Evolutionary conservation across 768 basidiomycete genomes (phyloP).

Genomic region (Lactarius akahatsu): DNA sequence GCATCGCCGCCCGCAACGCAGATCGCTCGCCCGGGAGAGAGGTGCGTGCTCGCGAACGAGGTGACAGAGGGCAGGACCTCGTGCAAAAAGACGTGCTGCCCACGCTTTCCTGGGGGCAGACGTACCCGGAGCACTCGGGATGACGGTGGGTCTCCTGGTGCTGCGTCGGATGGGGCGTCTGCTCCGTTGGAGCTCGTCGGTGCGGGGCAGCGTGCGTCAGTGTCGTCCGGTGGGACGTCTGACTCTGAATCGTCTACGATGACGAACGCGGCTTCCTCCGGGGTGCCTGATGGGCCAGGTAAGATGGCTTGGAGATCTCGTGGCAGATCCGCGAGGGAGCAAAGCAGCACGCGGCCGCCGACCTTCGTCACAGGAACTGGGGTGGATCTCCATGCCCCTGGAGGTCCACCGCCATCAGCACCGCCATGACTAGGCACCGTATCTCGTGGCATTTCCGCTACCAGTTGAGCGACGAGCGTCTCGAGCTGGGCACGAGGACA

Average conservation of each 20-base stretch:
- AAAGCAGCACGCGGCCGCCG: constrained; percentile 45
- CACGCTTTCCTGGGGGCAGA: constrained; percentile 50
- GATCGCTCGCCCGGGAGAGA: constrained; percentile 43
- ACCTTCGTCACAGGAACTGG: constrained; percentile 40
- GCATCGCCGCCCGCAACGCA: constrained; percentile 61
- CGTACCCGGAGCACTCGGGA: constrained; percentile 32
- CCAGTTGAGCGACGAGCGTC: constrained; percentile 39
- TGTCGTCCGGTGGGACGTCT: neutral
- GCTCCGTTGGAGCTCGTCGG: neutral
- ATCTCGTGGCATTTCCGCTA: constrained; percentile 15
- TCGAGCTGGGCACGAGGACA: constrained; percentile 51
- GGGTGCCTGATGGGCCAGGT: constrained; percentile 1
- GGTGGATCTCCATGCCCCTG: constrained; percentile 20
- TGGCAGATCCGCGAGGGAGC: constrained; percentile 37
- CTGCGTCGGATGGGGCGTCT: neutral
- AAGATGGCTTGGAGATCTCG: constrained; percentile 16
- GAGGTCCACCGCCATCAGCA: neutral
- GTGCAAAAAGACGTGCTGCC: constrained; percentile 49
- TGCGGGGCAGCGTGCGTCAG: neutral
- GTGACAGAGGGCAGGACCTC: constrained; percentile 49
- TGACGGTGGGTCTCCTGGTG: neutral
- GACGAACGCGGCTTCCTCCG: constrained; percentile 34
- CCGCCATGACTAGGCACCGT: neutral
- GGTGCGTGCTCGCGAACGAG: constrained; percentile 44
- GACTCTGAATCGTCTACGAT: constrained; percentile 31